Evolutionary conservation across 1,139 yeast species (phyloP).

Genomic region (Kodamaea sp.): DNA sequence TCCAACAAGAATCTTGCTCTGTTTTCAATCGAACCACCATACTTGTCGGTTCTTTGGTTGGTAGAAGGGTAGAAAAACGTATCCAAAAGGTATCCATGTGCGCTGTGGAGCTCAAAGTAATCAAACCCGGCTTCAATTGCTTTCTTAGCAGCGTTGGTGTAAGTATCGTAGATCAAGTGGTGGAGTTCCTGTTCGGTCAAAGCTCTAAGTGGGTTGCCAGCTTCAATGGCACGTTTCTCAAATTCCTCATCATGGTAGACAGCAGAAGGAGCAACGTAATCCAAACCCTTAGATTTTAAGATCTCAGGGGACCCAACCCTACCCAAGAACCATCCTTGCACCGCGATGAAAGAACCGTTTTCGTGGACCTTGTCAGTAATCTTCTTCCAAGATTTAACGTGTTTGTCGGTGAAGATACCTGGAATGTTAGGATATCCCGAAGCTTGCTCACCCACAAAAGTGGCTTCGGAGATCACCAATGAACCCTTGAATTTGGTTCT

Average conservation of each 20-base stretch:
- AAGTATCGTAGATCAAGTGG: slow-evolving; percentile 33
- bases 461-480: slow-evolving; percentile 15
- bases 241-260: slow-evolving; percentile 21
- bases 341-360: slow-evolving; percentile 49
- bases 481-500: slow-evolving; percentile 16
- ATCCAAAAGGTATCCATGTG: slow-evolving; percentile 71
- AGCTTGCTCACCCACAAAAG: slow-evolving; percentile 7
- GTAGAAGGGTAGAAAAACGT: slow-evolving; percentile 50
- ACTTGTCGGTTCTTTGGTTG: slow-evolving; percentile 64
- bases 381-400: slow-evolving; percentile 51
- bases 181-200: slow-evolving; percentile 47
- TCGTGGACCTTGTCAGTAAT: slow-evolving; percentile 53
- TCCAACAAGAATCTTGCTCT: slow-evolving; percentile 60
- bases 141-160: slow-evolving; percentile 44
- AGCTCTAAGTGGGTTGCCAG: slow-evolving; percentile 36
- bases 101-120: slow-evolving; percentile 66
- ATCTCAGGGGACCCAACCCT: slow-evolving; percentile 16
- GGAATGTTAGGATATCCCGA: slow-evolving; percentile 50
- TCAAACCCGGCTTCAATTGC: slow-evolving; percentile 66
- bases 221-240: slow-evolving; percentile 27
- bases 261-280: slow-evolving; percentile 25
- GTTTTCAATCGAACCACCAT: slow-evolving; percentile 70
- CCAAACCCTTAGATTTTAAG: slow-evolving; percentile 14
- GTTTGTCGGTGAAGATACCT: slow-evolving; percentile 53
- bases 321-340: slow-evolving; percentile 47